Evolutionary conservation across 1,139 yeast genomes (phyloP).

Genomic region (Protomyces inundatus): DNA sequence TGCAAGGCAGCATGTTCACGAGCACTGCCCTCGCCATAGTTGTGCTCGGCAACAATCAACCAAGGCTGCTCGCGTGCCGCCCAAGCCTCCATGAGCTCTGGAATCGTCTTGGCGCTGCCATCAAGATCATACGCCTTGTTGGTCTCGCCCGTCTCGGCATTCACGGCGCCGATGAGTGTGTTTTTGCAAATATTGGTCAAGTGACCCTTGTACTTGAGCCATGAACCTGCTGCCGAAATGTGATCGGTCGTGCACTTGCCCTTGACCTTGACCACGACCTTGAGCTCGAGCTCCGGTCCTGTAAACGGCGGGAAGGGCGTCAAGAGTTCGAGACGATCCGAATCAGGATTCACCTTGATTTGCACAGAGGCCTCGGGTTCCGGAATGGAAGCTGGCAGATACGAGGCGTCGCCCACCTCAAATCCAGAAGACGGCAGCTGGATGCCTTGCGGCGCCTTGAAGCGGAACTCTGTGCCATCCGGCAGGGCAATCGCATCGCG

Average conservation of each 20-base stretch:
- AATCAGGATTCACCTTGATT: conserved; percentile 69
- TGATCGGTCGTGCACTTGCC: conserved; percentile 99
- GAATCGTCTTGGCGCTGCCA: conserved; percentile 69
- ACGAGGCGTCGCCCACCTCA: conserved; percentile 64
- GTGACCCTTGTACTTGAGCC: conserved; percentile 98
- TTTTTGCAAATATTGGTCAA: conserved; percentile 91
- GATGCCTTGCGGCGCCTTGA: conserved; percentile 70
- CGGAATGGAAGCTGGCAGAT: conserved; percentile 64
- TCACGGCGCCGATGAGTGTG: conserved; percentile 93
- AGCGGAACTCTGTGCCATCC: conserved; percentile 66
- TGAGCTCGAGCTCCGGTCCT: conserved; percentile 68
- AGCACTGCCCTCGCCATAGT: conserved; percentile 98
- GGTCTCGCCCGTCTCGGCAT: conserved; percentile 93
- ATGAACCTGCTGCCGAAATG: conserved; percentile 97
- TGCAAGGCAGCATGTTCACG: conserved; percentile 98
- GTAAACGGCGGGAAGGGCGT: conserved; percentile 86
- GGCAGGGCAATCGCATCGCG: conserved; percentile 64
- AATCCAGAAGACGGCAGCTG: conserved; percentile 82
- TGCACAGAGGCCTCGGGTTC: conserved; percentile 67
- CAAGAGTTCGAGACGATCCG: conserved; percentile 74
- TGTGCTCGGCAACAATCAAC: conserved; percentile 95
- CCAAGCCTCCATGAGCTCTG: conserved; percentile 97
- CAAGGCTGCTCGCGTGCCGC: conserved; percentile 77
- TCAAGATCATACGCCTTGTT: conserved; percentile 84
- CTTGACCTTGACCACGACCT: conserved; percentile 79